Conservation (phyloP, 2,329 filamentous ascomycete genomes). For the Penicillium sp. region DNA sequence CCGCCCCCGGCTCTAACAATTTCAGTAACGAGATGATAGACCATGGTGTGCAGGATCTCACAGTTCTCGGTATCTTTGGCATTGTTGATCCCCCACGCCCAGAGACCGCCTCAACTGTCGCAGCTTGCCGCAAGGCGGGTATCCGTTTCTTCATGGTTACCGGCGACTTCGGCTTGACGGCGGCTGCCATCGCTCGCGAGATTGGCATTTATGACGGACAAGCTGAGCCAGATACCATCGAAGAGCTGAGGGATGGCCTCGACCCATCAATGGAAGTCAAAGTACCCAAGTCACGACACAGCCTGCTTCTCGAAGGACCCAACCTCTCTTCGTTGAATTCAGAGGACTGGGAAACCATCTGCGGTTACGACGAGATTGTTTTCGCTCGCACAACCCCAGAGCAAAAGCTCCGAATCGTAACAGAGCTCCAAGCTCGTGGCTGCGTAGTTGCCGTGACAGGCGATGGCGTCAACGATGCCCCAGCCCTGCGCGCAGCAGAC, state of each 20-base stretch:
- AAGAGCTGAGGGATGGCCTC: conserved; percentile 46
- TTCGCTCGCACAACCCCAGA: conserved; percentile 45
- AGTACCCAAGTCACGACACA: conserved; percentile 33
- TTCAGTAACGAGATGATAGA: conserved; percentile 51
- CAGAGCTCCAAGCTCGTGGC: conserved; percentile 37
- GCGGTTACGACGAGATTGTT: conserved; percentile 51
- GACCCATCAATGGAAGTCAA: conserved; percentile 16
- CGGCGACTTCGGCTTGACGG: conserved; percentile 42
- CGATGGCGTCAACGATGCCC: conserved; percentile 37
- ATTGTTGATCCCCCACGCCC: conserved; percentile 41
- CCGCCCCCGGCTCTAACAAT: conserved; percentile 46
- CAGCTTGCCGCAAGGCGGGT: conserved; percentile 34
- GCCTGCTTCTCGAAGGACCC: conserved; percentile 63
- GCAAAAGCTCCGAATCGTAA: conserved; percentile 43
- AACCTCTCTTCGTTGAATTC: conserved; percentile 65
- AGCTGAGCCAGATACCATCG: conserved; percentile 53
- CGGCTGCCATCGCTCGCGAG: conserved; percentile 39
- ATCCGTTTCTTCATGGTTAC: conserved; percentile 46
- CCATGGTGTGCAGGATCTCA: conserved; percentile 42
- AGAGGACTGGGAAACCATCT: conserved; percentile 65
- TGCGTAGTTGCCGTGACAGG: conserved; percentile 43
- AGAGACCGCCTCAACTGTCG: conserved; percentile 36
- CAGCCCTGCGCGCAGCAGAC: conserved; percentile 32
- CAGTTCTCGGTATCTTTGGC: conserved; percentile 52
- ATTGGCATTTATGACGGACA: conserved; percentile 44